Evolutionary conservation across 2,329 filamentous ascomycete genomes (phyloP).

Genomic region (Aureobasidium sp.): DNA sequence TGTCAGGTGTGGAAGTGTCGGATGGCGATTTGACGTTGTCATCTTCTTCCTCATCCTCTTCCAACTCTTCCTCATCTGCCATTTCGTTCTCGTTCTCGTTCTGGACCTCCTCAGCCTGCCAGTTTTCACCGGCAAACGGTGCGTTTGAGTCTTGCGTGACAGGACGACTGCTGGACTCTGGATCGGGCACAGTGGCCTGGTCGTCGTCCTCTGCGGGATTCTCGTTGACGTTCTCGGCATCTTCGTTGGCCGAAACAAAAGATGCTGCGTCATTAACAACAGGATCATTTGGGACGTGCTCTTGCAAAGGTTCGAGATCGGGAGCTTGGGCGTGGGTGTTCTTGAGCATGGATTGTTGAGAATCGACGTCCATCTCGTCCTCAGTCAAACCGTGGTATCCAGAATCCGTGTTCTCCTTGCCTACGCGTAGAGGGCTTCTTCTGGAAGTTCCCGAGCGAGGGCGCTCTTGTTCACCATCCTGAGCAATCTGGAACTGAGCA

Average conservation of each 20-base stretch:
- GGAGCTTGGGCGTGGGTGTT: slow-evolving; percentile 10
- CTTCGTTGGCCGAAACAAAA: slow-evolving; percentile 44
- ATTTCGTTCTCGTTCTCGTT: slow-evolving; percentile 22
- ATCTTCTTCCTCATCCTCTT: slow-evolving; percentile 41
- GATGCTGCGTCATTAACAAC: slow-evolving; percentile 29
- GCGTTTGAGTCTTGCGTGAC: slow-evolving; percentile 2
- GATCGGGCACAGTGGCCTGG: slow-evolving; percentile 24
- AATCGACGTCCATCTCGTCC: slow-evolving; percentile 42
- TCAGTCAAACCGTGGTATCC: slow-evolving; percentile 63
- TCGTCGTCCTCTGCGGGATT: slow-evolving; percentile 27
- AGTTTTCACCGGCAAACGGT: slow-evolving; percentile 18
- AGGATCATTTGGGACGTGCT: slow-evolving; percentile 9
- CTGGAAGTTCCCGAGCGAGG: slow-evolving; percentile 21
- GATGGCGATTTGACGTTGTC: slow-evolving; percentile 49
- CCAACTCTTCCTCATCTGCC: slow-evolving; percentile 28
- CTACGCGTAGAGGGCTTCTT: slow-evolving; percentile 29
- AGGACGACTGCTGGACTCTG: slow-evolving; percentile 15
- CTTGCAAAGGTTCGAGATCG: slow-evolving; percentile 11
- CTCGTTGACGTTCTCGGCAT: slow-evolving; percentile 24
- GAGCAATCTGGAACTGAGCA: slow-evolving; percentile 54
- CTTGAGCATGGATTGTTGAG: slow-evolving; percentile 12
- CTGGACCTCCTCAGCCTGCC: slow-evolving; percentile 15
- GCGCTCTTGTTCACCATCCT: slow-evolving; percentile 39
- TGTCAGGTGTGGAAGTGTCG: slow-evolving; percentile 65
- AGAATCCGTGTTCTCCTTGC: slow-evolving; percentile 49